Evolutionary conservation across 306 rosid genomes (phyloP).

Genomic region (Lithocarpus polystachyus): DNA sequence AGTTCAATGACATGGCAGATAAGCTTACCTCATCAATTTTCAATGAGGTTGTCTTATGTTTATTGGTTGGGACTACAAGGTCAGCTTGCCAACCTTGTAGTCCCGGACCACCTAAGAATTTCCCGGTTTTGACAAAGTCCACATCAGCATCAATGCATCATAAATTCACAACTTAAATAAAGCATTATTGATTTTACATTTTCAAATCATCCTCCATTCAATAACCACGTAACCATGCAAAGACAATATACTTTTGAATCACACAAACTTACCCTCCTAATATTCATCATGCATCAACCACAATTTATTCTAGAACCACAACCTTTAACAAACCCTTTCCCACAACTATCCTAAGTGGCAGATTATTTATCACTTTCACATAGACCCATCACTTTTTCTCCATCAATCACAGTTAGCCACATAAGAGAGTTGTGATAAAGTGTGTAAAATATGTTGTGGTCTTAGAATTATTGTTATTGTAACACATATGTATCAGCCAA

Average conservation of each 20-base stretch:
- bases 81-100: too few species aligned
- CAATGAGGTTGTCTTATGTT: too few species aligned
- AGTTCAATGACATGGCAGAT: too few species aligned
- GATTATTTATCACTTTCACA: neutral
- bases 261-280: slow-evolving; percentile 7
- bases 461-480: too few species aligned
- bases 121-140: neutral
- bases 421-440: too few species aligned
- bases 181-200: neutral
- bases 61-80: neutral
- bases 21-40: too few species aligned
- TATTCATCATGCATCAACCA: neutral
- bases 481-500: neutral
- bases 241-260: neutral
- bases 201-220: neutral
- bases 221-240: neutral
- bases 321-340: too few species aligned
- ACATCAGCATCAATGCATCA: neutral
- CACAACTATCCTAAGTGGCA: neutral
- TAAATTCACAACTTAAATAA: neutral
- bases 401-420: too few species aligned
- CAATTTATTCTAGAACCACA: neutral
- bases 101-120: neutral
- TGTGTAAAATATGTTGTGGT: too few species aligned
- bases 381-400: too few species aligned